Evolutionary conservation across 2,329 filamentous ascomycete species (phyloP), one percentile per base, ranked within the genome.

Genomic region (Gnomoniopsis smithogilvyi): DNA sequence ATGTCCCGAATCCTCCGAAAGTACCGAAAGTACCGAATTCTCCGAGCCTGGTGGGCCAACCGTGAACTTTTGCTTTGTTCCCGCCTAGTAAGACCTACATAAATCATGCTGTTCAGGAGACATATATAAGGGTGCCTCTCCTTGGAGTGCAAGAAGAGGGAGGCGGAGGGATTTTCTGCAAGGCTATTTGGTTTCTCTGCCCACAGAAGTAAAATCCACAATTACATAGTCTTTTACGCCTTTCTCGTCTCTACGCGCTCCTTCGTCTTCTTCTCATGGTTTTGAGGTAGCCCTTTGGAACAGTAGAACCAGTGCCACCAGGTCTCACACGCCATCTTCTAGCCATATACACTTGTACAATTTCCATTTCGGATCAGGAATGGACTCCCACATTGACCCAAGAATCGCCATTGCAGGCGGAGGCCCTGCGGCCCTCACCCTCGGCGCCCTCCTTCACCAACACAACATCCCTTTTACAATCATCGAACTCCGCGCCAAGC

Each of bases 351-450:
- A 6, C 4, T 36, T 19, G 34, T 15, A 41, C 12, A 43, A 2
- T 14, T n/a, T 24, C 34, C 33, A 1, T 22, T 7, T 38, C 1
- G 30, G 14, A 24, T 2, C 1, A 11, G 45, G 30, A 24, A 14
- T 47, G 54, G 56, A 14, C 51, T 22, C 34, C 36, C 26, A 11
- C 14, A 12, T 53, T 56, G 30, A 41, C 38, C 54, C 65, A 33
- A 60, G 62, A 33, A 78, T 80, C 30, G 77, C 77, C 54, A 78
- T 81, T 46, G 62, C 80, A 33, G 78, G 78, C 54, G 76, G 67
- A 12, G 78, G 78, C 12, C 78, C 77, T 0, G 70, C 70, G 1
- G 80, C 80, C 30, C 73, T 83, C 1, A 78, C 78, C 1, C 72
- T 83, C 6, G 79, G 72, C 24, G 68, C 71, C 22, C 71, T 82